Evolutionary conservation across 108 stramenopile genomes (phyloP).

Genomic region (Schizochytrium sp.): DNA sequence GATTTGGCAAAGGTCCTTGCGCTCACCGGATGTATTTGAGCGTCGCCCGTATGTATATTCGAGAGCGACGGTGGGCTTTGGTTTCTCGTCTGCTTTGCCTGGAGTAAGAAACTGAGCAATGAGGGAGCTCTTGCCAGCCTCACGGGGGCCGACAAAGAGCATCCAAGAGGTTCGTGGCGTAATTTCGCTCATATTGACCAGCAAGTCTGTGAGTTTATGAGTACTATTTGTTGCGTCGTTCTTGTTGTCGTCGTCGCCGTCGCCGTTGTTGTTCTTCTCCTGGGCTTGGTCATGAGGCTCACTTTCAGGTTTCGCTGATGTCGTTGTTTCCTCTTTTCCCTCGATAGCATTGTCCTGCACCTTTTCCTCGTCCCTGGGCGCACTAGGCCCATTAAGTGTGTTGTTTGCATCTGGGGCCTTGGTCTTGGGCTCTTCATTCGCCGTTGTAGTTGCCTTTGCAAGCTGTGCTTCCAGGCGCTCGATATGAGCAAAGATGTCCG

Average conservation of each 20-base stretch:
- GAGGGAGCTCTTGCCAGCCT: constrained; percentile 34
- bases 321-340: too few relatives aligned
- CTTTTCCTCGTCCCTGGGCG: too few relatives aligned
- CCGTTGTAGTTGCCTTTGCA: background rate
- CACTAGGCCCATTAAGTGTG: too few relatives aligned
- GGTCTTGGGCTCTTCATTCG: background rate
- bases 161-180: background rate
- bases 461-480: background rate
- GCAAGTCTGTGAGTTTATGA: background rate
- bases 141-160: constrained; percentile 36
- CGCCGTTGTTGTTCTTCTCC: background rate
- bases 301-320: too few relatives aligned
- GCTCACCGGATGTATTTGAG: background rate
- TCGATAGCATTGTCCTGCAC: too few relatives aligned
- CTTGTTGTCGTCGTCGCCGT: background rate
- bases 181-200: background rate
- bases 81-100: constrained; percentile 26
- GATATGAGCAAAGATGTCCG: background rate
- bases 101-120: constrained; percentile 36
- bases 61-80: constrained; percentile 45
- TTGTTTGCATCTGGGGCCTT: too few relatives aligned
- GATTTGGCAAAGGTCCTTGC: constrained; percentile 41
- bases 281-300: background rate
- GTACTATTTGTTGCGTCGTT: background rate
- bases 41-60: constrained; percentile 46